These are phyloP conservation scores for Spencermartinsiella ligniputridi DNA, from an alignment of 1,139 yeast species.

Conservation along the genomic window DNA sequence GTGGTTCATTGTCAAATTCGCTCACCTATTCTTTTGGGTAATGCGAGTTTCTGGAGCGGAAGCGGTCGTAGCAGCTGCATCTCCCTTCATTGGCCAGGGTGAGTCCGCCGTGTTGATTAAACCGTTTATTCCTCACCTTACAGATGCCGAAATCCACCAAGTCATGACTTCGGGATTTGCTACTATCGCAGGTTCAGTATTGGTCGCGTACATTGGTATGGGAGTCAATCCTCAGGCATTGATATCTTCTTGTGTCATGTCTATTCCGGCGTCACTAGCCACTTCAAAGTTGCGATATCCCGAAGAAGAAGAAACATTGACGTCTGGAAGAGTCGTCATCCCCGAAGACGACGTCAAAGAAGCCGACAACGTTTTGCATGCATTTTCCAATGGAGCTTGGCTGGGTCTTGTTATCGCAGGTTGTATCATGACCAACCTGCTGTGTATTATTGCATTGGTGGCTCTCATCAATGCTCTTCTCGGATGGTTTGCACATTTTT, in stretches of 20 bases:
- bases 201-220: conserved; percentile 61
- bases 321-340: conserved; percentile 47
- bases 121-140: conserved; percentile 57
- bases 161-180: conserved; percentile 65
- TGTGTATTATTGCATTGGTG: conserved; percentile 62
- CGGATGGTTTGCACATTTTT: conserved; percentile 61
- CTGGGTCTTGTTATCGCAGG: conserved; percentile 58
- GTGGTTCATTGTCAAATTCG: conserved; percentile 59
- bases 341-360: conserved; percentile 45
- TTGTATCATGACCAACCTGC: conserved; percentile 55
- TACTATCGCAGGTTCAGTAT: conserved; percentile 62
- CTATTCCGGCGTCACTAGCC: conserved; percentile 64
- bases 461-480: conserved; percentile 55
- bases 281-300: conserved; percentile 60
- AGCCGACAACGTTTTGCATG: conserved; percentile 58
- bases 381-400: conserved; percentile 60
- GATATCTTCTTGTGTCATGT: conserved; percentile 66
- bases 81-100: conserved; percentile 68
- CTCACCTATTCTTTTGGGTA: conserved; percentile 58
- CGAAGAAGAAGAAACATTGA: conserved; percentile 54
- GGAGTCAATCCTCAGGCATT: conserved; percentile 63
- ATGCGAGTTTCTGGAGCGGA: conserved; percentile 63
- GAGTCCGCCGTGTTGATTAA: conserved; percentile 62
- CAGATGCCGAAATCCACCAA: conserved; percentile 62
- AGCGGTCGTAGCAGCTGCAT: conserved; percentile 64